phyloP scores from a whole-genome alignment of 805 yeast species.

The Cyberlindnera sargentensis region DNA sequence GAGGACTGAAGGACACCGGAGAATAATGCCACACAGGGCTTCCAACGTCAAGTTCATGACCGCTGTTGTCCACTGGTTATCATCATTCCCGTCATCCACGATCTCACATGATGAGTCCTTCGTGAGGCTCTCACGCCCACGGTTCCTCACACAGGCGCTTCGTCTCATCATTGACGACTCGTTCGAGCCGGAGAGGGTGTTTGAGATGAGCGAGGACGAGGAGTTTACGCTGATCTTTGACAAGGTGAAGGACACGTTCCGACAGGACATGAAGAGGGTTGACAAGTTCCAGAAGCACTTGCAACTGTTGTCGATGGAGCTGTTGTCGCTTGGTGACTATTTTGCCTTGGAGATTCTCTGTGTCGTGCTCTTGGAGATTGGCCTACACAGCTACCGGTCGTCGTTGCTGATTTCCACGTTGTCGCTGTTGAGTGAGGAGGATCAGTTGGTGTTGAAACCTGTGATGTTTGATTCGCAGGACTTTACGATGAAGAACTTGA shows the following conservation, averaged over 20 bases:
- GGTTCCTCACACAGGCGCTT: not conserved
- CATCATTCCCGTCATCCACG: constrained; percentile 2
- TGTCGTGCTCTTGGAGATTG: constrained; percentile 14
- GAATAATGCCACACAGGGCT: not conserved
- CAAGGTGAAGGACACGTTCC: not conserved
- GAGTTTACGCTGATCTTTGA: not conserved
- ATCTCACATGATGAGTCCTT: not conserved
- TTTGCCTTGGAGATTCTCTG: constrained; percentile 10
- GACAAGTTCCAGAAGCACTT: constrained; percentile 5
- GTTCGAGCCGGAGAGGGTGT: not conserved
- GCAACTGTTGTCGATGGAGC: constrained; percentile 4
- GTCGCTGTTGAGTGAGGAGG: constrained; percentile 8
- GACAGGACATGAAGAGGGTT: not conserved
- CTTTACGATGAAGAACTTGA: constrained; percentile 14
- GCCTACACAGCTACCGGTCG: constrained; percentile 13
- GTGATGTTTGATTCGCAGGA: constrained; percentile 17
- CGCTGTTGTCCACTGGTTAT: constrained; percentile 5
- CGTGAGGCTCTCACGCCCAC: not conserved
- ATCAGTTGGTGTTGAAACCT: constrained; percentile 10
- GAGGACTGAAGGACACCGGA: too few species aligned
- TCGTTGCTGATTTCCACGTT: constrained; percentile 8
- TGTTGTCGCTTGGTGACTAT: constrained; percentile 6
- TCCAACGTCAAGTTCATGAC: constrained; percentile 1
- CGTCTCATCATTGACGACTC: not conserved
- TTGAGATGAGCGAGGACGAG: not conserved